Percentiles rank a stretch among this genome's conserved stretches.
These are phyloP conservation scores for Candida manassasensis DNA, from an alignment of 805 yeast genomes.

Conservation along the genomic window DNA sequence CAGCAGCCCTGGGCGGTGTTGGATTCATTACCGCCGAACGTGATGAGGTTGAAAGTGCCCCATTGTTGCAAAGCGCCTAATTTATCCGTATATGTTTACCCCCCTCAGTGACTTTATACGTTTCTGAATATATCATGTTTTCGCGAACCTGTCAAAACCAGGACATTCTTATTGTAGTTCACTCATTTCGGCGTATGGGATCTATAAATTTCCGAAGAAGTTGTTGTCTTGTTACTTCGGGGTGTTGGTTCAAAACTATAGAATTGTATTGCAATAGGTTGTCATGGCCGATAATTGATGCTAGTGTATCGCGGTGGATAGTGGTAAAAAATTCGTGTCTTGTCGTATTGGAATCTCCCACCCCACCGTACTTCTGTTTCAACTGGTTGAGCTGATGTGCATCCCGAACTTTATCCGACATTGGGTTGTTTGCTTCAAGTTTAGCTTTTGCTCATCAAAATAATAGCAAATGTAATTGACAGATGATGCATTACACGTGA, in stretches of 20 bases:
- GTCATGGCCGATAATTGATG: slow-evolving; percentile 58
- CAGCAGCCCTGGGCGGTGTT: slow-evolving; percentile 35
- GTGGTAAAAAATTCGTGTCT: slow-evolving; percentile 65
- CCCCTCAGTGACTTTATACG: too few species aligned
- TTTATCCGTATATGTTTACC: too few species aligned
- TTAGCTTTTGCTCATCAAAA: too few species aligned
- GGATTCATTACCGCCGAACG: slow-evolving; percentile 11
- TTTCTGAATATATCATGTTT: too few species aligned
- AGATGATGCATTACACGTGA: too few species aligned
- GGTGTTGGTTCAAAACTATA: slow-evolving; percentile 43
- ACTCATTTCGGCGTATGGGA: slow-evolving; percentile 9
- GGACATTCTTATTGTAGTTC: too few species aligned
- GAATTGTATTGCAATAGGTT: slow-evolving; percentile 50
- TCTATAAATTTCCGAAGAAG: slow-evolving; percentile 32
- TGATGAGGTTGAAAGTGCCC: slow-evolving; percentile 31
- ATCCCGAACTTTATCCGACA: slow-evolving; percentile 42
- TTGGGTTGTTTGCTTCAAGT: slow-evolving; percentile 11
- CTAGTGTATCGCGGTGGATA: slow-evolving; percentile 61
- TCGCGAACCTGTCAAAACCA: too few species aligned
- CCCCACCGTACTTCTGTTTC: slow-evolving; percentile 58
- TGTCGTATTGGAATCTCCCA: slow-evolving; percentile 72
- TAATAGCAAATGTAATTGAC: too few species aligned
- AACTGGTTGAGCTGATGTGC: slow-evolving; percentile 28
- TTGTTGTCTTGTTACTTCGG: slow-evolving; percentile 24
- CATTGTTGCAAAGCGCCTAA: slow-evolving; percentile 23